These are phyloP conservation scores for Spirogloea muscicola DNA, from an alignment of 139 green algal species.

Conservation along the genomic window DNA sequence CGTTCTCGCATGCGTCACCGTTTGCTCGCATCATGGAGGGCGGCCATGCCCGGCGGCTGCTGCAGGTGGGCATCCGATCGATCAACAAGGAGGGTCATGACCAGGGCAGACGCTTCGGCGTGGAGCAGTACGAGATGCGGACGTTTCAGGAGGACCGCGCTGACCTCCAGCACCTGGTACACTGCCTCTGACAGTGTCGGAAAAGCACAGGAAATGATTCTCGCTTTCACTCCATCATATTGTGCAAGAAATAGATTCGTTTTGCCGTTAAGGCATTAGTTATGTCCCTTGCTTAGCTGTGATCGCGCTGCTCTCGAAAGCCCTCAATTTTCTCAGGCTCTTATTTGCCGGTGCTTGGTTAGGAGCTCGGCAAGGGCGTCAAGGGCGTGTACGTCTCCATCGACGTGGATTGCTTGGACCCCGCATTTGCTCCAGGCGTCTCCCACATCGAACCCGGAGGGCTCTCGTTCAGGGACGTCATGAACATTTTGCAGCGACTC, in stretches of 20 bases:
- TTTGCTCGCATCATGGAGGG: conserved; percentile 46
- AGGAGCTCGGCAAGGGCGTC: conserved; percentile 37
- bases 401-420: conserved; percentile 39
- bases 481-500: conserved; percentile 45
- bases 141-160: conserved; percentile 18
- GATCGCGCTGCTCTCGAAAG: too few species aligned
- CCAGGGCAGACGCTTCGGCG: conserved; percentile 27
- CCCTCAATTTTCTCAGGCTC: too few species aligned
- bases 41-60: conserved; percentile 6
- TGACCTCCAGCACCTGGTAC: conserved; percentile 29
- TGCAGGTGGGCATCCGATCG: conserved; percentile 28
- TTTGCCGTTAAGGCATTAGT: too few species aligned
- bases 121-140: conserved; percentile 44
- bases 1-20: conserved; percentile 28
- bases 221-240: not conserved
- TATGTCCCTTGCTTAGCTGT: too few species aligned
- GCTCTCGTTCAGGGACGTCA: conserved; percentile 32
- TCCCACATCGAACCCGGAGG: conserved; percentile 36
- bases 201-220: not conserved
- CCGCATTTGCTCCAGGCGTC: conserved; percentile 33
- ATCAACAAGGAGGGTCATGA: conserved; percentile 29
- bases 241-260: too few species aligned
- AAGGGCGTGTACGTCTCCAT: conserved; percentile 45
- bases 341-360: not conserved
- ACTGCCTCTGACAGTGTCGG: not conserved